These are phyloP conservation scores for Xylaria intraflava DNA, from an alignment of 495 filamentous ascomycete species.

Conservation along the genomic window DNA sequence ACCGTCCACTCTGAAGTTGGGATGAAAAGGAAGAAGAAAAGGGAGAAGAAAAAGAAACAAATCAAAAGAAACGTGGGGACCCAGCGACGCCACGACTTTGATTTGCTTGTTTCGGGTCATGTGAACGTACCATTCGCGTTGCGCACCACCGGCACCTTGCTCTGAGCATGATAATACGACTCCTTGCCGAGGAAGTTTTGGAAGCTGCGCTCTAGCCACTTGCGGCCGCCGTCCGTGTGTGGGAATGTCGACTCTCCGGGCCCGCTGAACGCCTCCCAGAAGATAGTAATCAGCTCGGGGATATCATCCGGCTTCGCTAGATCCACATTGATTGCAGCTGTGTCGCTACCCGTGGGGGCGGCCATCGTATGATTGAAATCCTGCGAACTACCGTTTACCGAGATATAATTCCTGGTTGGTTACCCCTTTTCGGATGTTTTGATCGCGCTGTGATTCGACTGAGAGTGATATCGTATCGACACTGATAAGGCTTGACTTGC, in stretches of 20 bases:
- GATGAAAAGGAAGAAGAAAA: no score
- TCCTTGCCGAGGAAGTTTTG: constrained; percentile 23
- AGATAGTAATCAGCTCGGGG: constrained; percentile 22
- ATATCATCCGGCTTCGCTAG: constrained; percentile 23
- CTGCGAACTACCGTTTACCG: background rate
- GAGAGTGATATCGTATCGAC: background rate
- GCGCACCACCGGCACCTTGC: constrained; percentile 21
- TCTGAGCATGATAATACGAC: constrained; percentile 21
- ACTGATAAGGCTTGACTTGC: background rate
- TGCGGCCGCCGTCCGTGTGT: constrained; percentile 20
- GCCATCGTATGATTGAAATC: background rate
- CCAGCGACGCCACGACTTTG: background rate
- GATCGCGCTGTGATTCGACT: background rate
- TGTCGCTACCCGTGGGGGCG: background rate
- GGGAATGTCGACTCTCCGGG: constrained; percentile 22
- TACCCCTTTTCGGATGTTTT: background rate
- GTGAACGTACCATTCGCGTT: constrained; percentile 17
- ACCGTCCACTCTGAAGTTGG: no score
- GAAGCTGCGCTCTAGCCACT: constrained; percentile 25
- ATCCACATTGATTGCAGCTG: constrained; percentile 34
- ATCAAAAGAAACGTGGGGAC: background rate
- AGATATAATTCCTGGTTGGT: background rate
- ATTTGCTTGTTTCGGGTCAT: background rate
- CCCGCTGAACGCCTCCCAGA: constrained; percentile 26
- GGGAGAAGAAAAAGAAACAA: no score